Base-by-base conservation (phyloP, 2,329 filamentous ascomycete genomes). In the Colletotrichum tanaceti region DNA sequence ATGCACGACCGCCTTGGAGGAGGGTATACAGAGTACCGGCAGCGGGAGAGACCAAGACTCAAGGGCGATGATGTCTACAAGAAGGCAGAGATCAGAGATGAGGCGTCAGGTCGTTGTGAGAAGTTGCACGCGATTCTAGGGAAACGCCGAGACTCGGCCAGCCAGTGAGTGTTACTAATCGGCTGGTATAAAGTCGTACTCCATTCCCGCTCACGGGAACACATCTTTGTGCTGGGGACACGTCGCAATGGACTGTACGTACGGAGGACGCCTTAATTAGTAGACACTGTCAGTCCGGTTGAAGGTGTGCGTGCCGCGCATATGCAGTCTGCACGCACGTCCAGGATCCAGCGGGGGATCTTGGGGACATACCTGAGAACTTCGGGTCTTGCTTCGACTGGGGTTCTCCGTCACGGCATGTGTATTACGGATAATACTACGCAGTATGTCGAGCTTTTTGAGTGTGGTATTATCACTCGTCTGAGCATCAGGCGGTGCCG, bases 21-120 rank as follows among this genome's bases (percentile, higher is more conserved):
- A 46, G 50, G 32, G 35, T 53, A 28, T 0, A n/a, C 49, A n/a
- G n/a, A n/a, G n/a, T n/a, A n/a, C n/a, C 49, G 32, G 20, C 28
- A 55, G 38, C 44, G 16, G 24, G 35, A n/a, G 43, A 46, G 43
- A 32, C n/a, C n/a, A 22, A 38, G 57, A 58, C 57, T 58, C 44
- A 22, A 32, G n/a, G 5, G 57, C 20, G 32, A 55, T 58, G 50
- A 22, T 10, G 28, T 22, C 9, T 54, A 22, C 32, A 22, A 41
- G 43, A 5, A 57, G 61, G 32, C 50, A 63, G 32, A 57, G n/a
- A 20, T 35, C n/a, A n/a, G n/a, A n/a, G n/a, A n/a, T n/a, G 49
- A 55, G 58, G 41, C 50, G 49, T 28, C 47, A 43, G 22, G 49
- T 28, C 20, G 63, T 65, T 46, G 32, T 60, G 35, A 32, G 11